These are phyloP conservation scores for Eucommia ulmoides DNA, from an alignment of 257 asterid genomes.

Conservation along the genomic window DNA sequence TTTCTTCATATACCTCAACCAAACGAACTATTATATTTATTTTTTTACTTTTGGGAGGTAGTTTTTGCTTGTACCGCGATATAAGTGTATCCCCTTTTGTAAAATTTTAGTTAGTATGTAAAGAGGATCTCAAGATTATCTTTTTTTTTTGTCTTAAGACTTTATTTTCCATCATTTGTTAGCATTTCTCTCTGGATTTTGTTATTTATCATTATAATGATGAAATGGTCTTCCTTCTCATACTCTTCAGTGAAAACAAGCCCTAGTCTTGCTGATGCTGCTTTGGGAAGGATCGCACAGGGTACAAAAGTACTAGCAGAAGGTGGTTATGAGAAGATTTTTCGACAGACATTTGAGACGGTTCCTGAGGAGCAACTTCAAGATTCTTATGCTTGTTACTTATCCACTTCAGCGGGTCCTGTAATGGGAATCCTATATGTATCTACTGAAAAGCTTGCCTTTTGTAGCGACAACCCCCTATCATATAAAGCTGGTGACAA, in stretches of 20 bases:
- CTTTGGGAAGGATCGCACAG: slow-evolving; percentile 93
- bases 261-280: slow-evolving; percentile 94
- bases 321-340: slow-evolving; percentile 96
- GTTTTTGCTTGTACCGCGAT: too few relatives aligned
- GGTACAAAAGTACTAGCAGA: slow-evolving; percentile 95
- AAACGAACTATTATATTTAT: too few relatives aligned
- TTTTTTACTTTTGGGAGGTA: too few relatives aligned
- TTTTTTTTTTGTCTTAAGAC: too few relatives aligned
- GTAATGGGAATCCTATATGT: slow-evolving; percentile 86
- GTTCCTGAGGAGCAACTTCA: slow-evolving; percentile 81
- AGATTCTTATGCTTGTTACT: slow-evolving; percentile 77
- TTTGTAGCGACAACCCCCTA: slow-evolving; percentile 88
- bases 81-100: too few relatives aligned
- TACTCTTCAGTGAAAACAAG: slow-evolving; percentile 69
- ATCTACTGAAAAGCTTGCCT: slow-evolving; percentile 81
- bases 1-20: too few relatives aligned
- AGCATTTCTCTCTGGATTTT: too few relatives aligned
- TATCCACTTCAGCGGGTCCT: slow-evolving; percentile 98
- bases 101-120: too few relatives aligned
- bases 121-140: too few relatives aligned
- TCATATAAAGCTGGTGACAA: slow-evolving; percentile 60
- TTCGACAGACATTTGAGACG: slow-evolving; percentile 85
- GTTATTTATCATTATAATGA: too few relatives aligned
- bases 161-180: too few relatives aligned
- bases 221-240: too few relatives aligned